Evolutionary conservation across 2,329 filamentous ascomycete species (phyloP).

Genomic region (Nannizzia gypsea): DNA sequence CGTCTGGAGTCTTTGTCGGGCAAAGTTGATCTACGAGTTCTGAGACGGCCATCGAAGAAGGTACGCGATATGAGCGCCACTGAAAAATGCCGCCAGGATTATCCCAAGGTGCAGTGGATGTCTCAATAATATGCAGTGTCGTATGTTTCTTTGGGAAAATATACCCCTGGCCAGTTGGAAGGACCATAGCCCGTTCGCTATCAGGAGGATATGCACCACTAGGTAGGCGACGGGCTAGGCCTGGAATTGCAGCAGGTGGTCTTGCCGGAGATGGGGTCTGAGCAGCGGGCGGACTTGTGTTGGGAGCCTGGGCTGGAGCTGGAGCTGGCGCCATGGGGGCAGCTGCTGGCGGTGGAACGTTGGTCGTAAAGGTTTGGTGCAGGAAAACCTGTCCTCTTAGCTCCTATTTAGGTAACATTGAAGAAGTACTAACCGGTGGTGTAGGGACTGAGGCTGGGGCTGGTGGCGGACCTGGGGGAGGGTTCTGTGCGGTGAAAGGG

Average conservation of each 20-base stretch:
- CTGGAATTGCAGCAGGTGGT: constrained; percentile 29
- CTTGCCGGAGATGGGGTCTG: constrained; percentile 12
- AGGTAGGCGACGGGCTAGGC: constrained; percentile 28
- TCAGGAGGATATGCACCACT: constrained; percentile 42
- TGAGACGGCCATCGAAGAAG: constrained; percentile 41
- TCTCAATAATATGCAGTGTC: constrained; percentile 48
- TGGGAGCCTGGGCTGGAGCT: constrained; percentile 3
- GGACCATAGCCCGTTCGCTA: constrained; percentile 33
- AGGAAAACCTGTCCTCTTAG: neutral
- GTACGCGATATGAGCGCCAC: constrained; percentile 43
- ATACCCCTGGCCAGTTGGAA: constrained; percentile 50
- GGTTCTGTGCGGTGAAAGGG: neutral
- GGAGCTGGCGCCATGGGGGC: constrained; percentile 12
- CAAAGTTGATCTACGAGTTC: constrained; percentile 51
- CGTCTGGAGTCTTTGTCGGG: constrained; percentile 36
- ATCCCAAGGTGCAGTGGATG: constrained; percentile 25
- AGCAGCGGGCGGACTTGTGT: constrained; percentile 10
- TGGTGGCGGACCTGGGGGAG: neutral
- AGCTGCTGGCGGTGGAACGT: constrained; percentile 6
- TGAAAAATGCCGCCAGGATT: constrained; percentile 26
- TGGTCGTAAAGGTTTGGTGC: neutral
- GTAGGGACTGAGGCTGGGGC: neutral
- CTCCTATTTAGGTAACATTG: neutral
- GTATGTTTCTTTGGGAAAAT: constrained; percentile 49
- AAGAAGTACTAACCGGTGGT: neutral